Evolutionary conservation across 139 green algal genomes (phyloP).

Genomic region (Picochlorum costavermella): DNA sequence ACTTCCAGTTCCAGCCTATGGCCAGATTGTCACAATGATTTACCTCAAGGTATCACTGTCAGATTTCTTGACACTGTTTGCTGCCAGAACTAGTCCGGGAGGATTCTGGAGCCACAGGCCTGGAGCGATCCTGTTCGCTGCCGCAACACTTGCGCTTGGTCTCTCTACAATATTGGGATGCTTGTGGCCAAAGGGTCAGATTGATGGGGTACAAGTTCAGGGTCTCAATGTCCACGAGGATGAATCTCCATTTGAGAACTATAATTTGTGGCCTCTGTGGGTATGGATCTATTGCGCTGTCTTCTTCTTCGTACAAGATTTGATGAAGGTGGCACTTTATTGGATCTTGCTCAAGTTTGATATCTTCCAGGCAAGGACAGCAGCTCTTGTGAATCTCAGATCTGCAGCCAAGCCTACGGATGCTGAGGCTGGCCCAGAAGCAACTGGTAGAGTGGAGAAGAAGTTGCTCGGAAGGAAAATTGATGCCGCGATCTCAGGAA

Average conservation of each 20-base stretch:
- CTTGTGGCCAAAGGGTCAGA: constrained; percentile 50
- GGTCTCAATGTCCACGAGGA: constrained; percentile 28
- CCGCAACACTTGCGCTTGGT: constrained; percentile 38
- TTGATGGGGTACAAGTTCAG: constrained; percentile 28
- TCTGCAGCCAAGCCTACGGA: constrained; percentile 23
- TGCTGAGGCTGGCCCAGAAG: constrained; percentile 18
- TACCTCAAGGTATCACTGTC: constrained; percentile 80
- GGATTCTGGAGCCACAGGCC: constrained; percentile 55
- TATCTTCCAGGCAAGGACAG: constrained; percentile 54
- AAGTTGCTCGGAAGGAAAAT: constrained; percentile 59
- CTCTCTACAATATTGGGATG: constrained; percentile 62
- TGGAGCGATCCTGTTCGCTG: constrained; percentile 28
- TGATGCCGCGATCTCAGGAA: constrained; percentile 7
- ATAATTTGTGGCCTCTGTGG: constrained; percentile 48
- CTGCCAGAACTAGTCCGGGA: constrained; percentile 57
- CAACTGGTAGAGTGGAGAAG: constrained; percentile 41
- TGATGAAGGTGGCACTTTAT: constrained; percentile 50
- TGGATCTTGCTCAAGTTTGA: constrained; percentile 47
- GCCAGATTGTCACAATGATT: constrained; percentile 64
- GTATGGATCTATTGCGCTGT: constrained; percentile 79
- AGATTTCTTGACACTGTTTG: constrained; percentile 82
- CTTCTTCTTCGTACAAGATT: constrained; percentile 72
- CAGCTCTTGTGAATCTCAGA: constrained; percentile 46
- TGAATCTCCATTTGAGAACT: constrained; percentile 25
- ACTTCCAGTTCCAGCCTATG: constrained; percentile 46